Conservation (phyloP, 176 grass and related monocot species). For the Oryza meridionalis region DNA sequence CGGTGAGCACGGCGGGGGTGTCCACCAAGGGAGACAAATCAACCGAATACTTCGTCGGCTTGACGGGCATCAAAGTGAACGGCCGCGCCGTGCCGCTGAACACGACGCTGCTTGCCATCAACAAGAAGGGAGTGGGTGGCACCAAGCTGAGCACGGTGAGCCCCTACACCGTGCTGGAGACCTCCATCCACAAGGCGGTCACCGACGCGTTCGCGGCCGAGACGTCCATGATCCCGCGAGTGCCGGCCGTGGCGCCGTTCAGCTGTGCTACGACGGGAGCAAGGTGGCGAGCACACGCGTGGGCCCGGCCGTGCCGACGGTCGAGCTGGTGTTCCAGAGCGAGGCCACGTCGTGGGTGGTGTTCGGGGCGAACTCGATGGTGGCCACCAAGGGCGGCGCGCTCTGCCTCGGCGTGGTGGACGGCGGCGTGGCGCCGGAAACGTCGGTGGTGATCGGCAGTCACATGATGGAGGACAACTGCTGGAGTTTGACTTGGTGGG, state of each 20-base stretch:
- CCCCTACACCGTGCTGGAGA: slow-evolving; percentile 51
- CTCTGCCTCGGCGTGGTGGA: slow-evolving; percentile 57
- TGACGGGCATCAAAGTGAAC: slow-evolving; percentile 47
- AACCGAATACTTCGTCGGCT: slow-evolving; percentile 53
- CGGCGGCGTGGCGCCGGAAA: slow-evolving; percentile 26
- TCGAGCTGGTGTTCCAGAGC: slow-evolving; percentile 49
- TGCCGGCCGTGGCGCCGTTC: slow-evolving; percentile 41
- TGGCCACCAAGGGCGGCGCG: not conserved
- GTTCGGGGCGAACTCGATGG: slow-evolving; percentile 57
- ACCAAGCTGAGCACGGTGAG: slow-evolving; percentile 53
- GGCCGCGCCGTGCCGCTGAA: slow-evolving; percentile 39
- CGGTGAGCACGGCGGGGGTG: slow-evolving; percentile 49
- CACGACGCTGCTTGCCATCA: slow-evolving; percentile 40
- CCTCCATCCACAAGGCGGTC: slow-evolving; percentile 53
- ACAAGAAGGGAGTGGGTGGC: slow-evolving; percentile 44
- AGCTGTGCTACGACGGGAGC: slow-evolving; percentile 43
- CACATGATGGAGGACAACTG: slow-evolving; percentile 21
- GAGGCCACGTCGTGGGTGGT: slow-evolving; percentile 38
- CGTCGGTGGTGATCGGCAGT: slow-evolving; percentile 51
- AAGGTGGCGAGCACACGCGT: slow-evolving; percentile 32
- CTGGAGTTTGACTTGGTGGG: not conserved
- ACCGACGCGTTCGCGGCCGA: slow-evolving; percentile 27
- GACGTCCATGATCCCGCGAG: not conserved
- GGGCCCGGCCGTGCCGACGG: slow-evolving; percentile 50
- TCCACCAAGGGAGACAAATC: slow-evolving; percentile 46